Base-by-base conservation (phyloP, 2,329 filamentous ascomycete species). In the Neobulgaria alba region DNA sequence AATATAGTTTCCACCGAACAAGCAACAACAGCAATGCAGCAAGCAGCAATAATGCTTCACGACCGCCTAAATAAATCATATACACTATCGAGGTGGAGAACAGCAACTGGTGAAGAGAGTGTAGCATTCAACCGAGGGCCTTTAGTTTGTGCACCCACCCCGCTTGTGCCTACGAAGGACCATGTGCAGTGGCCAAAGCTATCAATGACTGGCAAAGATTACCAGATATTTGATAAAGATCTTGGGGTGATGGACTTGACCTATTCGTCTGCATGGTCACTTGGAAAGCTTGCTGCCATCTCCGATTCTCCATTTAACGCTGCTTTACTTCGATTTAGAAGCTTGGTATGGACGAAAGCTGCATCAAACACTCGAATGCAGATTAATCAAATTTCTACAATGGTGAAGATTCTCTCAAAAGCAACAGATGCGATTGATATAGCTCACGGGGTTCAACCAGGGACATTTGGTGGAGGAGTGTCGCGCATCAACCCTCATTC, bases 211-310 rank as follows among this genome's bases (percentile, higher is more conserved):
- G 60, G 61, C 0, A 36, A 44, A 0, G 59, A 67, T 20, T 48
- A 65, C n/a, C 59, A 65, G 41, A 61, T 70, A 14, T 39, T 69
- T 0, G 67, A 71, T 33, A 39, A 47, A 5, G 29, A 60, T 1
- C 3, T 61, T 0, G 63, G 62, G 0, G 48, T 70, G 4, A 66
- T 69, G 60, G 67, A 71, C 43, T 37, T 69, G 1, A 62, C 62
- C 0, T 71, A 70, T 49, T 61, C 60, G 0, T 39, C 54, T 0
- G 68, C 68, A 0, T 71, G 67, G 68, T 50, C 65, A 19, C 40
- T 68, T 0, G 68, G 68, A 0, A 59, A 58, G 16, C 57, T 56
- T 3, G 36, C 69, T 23, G 68, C 64, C 0, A 45, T 68, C 0
- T 59, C 56, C 0, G 62, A 65, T 38, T 37, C 43, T 5, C 42